Base-by-base conservation (phyloP, 2,329 filamentous ascomycete species). In the Bipolaris oryzae region DNA sequence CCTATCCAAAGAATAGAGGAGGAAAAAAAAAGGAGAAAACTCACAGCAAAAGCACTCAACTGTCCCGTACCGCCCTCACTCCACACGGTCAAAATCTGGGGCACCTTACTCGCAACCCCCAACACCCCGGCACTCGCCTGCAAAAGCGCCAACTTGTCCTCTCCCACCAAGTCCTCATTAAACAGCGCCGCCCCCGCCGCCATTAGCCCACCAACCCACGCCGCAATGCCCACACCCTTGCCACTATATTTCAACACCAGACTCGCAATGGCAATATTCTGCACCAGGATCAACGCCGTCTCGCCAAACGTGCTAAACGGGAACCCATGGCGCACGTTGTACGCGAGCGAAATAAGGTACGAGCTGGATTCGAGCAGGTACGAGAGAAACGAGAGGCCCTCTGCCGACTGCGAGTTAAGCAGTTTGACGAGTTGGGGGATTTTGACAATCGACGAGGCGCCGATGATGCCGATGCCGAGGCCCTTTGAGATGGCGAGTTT, bases 281-380 rank as follows among this genome's bases (percentile, higher is more conserved):
- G 95, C 57, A 89, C 87, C 47, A 95, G 85, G 68, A 99, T 97
- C 71, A 98, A 82, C 35, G 90, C 92, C 25, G 92, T 94, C 84
- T 99, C 95, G 76, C 95, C 95, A 76, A 90, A 99, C 10, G 95
- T 99, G 83, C 89, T 96, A 79, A 99, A 97, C 3, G 95, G 94
- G 68, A 96, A 97, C 21, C 87, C 88, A 71, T 92, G 91, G 74
- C 95, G 91, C 64, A 91, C 83, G 76, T 96, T 96, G 82, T 99
- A 99, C 50, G 91, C 90, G 65, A 99, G 85, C 5, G 88, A 89
- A 77, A 97, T 96, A 69, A 97, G 84, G 79, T 96, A 94, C 56
- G 89, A 87, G 53, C 86, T 84, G 7, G 92, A 97, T 81, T 99
- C 95, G 74, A 99, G 91, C 33, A 95, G 83, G 81, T 97, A 98